These are phyloP conservation scores for Ascocoryne sarcoides DNA, from an alignment of 2,329 filamentous ascomycete species.

Conservation along the genomic window DNA sequence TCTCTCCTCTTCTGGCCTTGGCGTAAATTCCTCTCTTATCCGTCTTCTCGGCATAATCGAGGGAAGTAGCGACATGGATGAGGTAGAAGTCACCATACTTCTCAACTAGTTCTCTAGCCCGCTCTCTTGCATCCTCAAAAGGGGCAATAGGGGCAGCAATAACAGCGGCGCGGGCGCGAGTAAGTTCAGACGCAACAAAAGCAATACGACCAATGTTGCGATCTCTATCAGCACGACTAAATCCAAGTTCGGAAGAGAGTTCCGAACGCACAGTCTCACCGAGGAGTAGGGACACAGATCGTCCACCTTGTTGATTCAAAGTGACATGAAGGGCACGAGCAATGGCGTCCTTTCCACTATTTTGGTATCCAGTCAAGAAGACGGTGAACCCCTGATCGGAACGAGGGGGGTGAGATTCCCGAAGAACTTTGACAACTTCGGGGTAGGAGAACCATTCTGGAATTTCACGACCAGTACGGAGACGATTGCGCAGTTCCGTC, in stretches of 20 bases:
- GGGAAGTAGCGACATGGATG: conserved; percentile 84
- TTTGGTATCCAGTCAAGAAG: conserved; percentile 95
- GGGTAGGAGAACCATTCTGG: conserved; percentile 99
- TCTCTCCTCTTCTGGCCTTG: conserved; percentile 75
- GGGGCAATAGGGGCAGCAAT: conserved; percentile 96
- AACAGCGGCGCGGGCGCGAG: conserved; percentile 83
- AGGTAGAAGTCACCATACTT: conserved; percentile 90
- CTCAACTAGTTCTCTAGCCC: conserved; percentile 77
- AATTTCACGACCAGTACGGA: conserved; percentile 87
- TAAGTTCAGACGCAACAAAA: conserved; percentile 92
- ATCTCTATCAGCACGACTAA: conserved; percentile 85
- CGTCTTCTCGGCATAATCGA: conserved; percentile 90
- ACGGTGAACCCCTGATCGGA: conserved; percentile 93
- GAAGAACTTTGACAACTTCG: conserved; percentile 91
- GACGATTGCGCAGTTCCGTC: conserved; percentile 83
- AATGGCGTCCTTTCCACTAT: conserved; percentile 94
- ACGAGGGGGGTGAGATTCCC: conserved; percentile 91
- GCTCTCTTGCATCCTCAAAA: conserved; percentile 67
- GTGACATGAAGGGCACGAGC: conserved; percentile 93
- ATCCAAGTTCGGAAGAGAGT: conserved; percentile 90
- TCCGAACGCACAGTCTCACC: conserved; percentile 93
- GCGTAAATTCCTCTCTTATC: conserved; percentile 88
- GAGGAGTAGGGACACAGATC: conserved; percentile 86
- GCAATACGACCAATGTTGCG: conserved; percentile 94
- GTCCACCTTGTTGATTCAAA: conserved; percentile 94